Evolutionary conservation across 148 eudicot genomes (phyloP).

Genomic region (Camellia granthamiana): DNA sequence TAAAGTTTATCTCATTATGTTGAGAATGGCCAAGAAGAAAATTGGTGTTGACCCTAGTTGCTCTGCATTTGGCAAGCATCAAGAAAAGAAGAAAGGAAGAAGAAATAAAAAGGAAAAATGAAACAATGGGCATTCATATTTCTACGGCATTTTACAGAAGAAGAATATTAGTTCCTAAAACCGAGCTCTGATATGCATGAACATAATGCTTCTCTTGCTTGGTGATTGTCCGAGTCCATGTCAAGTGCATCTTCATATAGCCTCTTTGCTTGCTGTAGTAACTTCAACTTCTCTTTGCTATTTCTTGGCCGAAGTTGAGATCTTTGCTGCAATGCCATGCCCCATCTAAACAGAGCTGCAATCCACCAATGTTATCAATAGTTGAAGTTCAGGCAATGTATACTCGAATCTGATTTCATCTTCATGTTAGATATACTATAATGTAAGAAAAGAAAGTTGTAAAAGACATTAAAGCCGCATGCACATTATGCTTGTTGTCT

Average conservation of each 20-base stretch:
- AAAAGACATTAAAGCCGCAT: neutral
- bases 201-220: slow-evolving; percentile 63
- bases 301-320: slow-evolving; percentile 68
- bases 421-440: neutral
- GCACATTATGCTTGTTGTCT: neutral
- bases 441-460: neutral
- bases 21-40: neutral
- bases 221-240: slow-evolving; percentile 68
- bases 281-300: slow-evolving; percentile 71
- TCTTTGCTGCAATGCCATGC: slow-evolving; percentile 77
- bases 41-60: no score
- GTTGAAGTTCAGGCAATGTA: neutral
- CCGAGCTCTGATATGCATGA: slow-evolving; percentile 71
- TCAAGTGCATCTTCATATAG: slow-evolving; percentile 87
- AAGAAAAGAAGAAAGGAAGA: neutral
- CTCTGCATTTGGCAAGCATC: neutral
- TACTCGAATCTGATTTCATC: neutral
- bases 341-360: slow-evolving; percentile 98
- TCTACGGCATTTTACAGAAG: neutral
- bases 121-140: no score
- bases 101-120: no score
- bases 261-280: slow-evolving; percentile 85
- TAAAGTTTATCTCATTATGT: neutral
- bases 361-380: slow-evolving; percentile 4
- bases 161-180: slow-evolving; percentile 28